Conservation (phyloP, 805 yeast genomes). For the Wickerhamiella musiphila region DNA sequence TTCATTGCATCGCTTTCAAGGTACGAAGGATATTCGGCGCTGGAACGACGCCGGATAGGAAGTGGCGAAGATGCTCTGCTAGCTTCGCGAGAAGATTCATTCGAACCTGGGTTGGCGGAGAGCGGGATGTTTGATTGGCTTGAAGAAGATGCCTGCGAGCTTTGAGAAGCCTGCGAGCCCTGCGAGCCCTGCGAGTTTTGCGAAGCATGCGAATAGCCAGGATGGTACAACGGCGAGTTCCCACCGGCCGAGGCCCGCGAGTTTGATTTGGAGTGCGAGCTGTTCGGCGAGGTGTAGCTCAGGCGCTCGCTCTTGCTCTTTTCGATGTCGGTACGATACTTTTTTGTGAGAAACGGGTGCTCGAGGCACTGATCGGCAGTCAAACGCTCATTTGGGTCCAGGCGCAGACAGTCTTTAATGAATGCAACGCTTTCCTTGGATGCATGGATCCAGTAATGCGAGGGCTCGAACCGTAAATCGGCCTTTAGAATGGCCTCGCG, state of each 20-base stretch:
- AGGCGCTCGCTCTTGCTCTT: neutral
- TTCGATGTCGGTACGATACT: conserved; percentile 13
- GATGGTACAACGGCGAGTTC: too few relatives aligned
- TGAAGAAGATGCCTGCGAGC: too few relatives aligned
- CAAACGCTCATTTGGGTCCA: conserved; percentile 30
- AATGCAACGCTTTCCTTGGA: conserved; percentile 40
- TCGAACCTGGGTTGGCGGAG: conserved; percentile 18
- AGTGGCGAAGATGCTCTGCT: too few relatives aligned
- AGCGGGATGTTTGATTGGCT: too few relatives aligned
- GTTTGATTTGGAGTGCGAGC: too few relatives aligned
- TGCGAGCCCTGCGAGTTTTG: too few relatives aligned
- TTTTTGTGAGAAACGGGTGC: conserved; percentile 28
- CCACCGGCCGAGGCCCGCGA: too few relatives aligned
- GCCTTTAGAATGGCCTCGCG: conserved; percentile 39
- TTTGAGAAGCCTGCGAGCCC: too few relatives aligned
- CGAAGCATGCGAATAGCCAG: too few relatives aligned
- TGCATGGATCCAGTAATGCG: conserved; percentile 35
- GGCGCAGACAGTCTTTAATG: conserved; percentile 33
- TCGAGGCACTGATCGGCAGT: conserved; percentile 28
- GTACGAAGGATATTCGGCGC: conserved; percentile 8
- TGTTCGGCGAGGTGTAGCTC: too few relatives aligned
- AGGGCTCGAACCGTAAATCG: conserved; percentile 49
- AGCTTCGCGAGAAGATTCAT: too few relatives aligned
- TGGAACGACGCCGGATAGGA: neutral
- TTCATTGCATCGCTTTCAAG: conserved; percentile 19